Evolutionary conservation across 352 stramenopile species (phyloP), one percentile per base, ranked within the genome.

Genomic region (Phytopythium kandeliae): DNA sequence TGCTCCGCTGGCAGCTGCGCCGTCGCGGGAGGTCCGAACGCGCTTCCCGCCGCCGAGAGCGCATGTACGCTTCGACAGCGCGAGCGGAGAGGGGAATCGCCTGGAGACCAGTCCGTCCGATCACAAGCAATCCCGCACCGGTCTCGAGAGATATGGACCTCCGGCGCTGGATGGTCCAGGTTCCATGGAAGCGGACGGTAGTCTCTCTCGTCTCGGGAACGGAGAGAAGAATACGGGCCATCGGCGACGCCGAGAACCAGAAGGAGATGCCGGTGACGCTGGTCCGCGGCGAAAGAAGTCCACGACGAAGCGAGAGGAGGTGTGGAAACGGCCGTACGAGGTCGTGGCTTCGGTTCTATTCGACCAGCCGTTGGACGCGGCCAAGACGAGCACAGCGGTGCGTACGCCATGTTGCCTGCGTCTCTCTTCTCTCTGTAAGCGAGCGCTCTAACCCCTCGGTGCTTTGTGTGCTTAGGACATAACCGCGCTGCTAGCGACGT

Each of bases 291-390:
- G 51, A 35, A 62, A 63, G 25, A 60, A 66, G 24, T 35, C n/a
- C 10, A 63, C 46, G 52, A 60, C 55, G 9, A 70, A 78, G 19
- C 60, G 69, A 34, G 61, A 75, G 38, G 77, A 87, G 46, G 71
- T 71, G 56, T 92, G 81, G 81, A 89, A 89, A 57, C 76, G 81
- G 5, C 78, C 81, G 46, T 92, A 92, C 51, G 71, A 89, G 58
- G 78, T 92, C 13, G 58, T 92, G 16, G 74, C 81, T 4, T 76
- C 61, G 30, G 83, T 91, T 41, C 65, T 74, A 13, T n/a, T n/a
- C n/a, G 67, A 71, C 41, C 59, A 72, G 37, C 56, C 52, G 40
- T 22, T 21, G 19, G 40, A n/a, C 12, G 40, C 25, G 4, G 17
- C 11, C 16, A 24, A 10, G 17, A 2, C 25, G 26, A 26, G 17